These are phyloP conservation scores for Balakata baccata DNA, from an alignment of 345 rosid species.

Conservation along the genomic window DNA sequence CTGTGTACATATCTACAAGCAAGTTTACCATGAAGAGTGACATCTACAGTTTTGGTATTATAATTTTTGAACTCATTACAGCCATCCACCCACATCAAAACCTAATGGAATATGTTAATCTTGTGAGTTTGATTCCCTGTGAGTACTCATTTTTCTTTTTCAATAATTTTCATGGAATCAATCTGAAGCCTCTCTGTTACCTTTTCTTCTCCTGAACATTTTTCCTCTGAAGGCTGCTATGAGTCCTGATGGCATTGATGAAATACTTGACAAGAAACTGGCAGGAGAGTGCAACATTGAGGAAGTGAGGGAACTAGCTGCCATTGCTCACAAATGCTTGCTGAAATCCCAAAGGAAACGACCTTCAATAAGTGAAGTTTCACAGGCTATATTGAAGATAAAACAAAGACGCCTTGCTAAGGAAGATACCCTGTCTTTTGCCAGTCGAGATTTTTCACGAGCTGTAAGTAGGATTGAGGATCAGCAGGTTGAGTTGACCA, in stretches of 20 bases:
- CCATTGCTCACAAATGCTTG: constrained; percentile 66
- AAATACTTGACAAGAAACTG: constrained; percentile 71
- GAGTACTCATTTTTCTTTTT: neutral
- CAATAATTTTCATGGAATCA: neutral
- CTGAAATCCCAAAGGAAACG: constrained; percentile 69
- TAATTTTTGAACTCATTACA: constrained; percentile 87
- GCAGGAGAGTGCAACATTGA: constrained; percentile 53
- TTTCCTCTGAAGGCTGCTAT: constrained; percentile 58
- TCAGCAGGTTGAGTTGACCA: constrained; percentile 68
- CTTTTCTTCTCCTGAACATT: too few relatives aligned
- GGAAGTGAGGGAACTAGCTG: constrained; percentile 71
- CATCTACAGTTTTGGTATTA: constrained; percentile 86
- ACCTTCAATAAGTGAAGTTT: constrained; percentile 76
- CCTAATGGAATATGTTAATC: constrained; percentile 84
- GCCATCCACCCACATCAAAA: constrained; percentile 95
- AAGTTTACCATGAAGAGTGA: constrained; percentile 83
- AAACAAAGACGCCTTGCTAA: constrained; percentile 42
- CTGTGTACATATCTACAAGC: constrained; percentile 72
- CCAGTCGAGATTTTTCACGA: constrained; percentile 44
- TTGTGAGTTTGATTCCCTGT: constrained; percentile 44
- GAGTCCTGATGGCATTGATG: constrained; percentile 83
- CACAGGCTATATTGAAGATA: constrained; percentile 71
- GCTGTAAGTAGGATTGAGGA: constrained; percentile 63
- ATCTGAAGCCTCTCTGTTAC: neutral
- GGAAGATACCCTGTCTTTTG: constrained; percentile 43